These are phyloP conservation scores for Begonia masoniana DNA, from an alignment of 306 rosid species.

Conservation along the genomic window DNA sequence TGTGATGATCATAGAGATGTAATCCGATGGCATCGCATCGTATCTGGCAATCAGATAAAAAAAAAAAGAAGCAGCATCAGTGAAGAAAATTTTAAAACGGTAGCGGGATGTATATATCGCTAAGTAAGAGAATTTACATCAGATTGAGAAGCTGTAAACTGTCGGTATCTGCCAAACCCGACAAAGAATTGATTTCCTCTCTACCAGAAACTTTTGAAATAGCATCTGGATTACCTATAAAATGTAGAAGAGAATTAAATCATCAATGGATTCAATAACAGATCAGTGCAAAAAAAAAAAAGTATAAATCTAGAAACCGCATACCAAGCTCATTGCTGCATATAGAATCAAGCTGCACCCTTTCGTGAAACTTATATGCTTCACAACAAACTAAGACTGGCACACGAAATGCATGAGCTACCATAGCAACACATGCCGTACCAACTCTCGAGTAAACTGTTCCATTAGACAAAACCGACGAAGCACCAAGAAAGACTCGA, in stretches of 20 bases:
- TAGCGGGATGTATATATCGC: not conserved
- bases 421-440: constrained; percentile 85
- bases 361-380: constrained; percentile 88
- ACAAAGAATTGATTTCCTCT: constrained; percentile 40
- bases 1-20: constrained; percentile 63
- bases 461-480: constrained; percentile 64
- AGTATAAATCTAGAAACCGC: constrained; percentile 3
- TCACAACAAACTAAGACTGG: constrained; percentile 90
- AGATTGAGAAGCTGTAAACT: constrained; percentile 67
- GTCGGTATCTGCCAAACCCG: constrained; percentile 31
- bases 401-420: constrained; percentile 66
- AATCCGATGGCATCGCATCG: constrained; percentile 79
- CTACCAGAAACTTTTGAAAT: constrained; percentile 61
- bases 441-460: constrained; percentile 89
- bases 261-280: constrained; percentile 7
- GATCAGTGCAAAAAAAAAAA: constrained; percentile 4
- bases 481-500: constrained; percentile 68
- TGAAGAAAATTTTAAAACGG: not conserved
- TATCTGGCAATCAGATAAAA: constrained; percentile 33
- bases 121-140: constrained; percentile 23
- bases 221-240: constrained; percentile 64
- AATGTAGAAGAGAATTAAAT: constrained; percentile 16
- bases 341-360: constrained; percentile 91
- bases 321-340: constrained; percentile 81
- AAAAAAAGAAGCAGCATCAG: not conserved